Base-by-base conservation (phyloP, 2,329 filamentous ascomycete species). In the Pyrenophora tritici-repentis region DNA sequence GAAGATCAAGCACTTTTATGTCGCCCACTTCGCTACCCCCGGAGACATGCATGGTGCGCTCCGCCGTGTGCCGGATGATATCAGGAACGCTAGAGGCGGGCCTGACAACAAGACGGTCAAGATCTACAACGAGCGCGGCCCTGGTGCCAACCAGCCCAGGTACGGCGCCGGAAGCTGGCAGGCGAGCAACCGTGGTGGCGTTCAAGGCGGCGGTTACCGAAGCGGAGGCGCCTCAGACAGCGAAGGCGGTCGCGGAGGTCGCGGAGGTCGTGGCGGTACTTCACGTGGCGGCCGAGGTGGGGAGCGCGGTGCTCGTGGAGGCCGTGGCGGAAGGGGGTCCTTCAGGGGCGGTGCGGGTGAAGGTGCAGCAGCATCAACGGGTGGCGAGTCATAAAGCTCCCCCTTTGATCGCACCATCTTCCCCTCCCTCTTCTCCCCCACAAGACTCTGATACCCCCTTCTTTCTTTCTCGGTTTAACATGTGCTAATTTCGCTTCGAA, bases 41-140 rank as follows among this genome's bases (percentile, higher is more conserved):
- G 88, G 95, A 61, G 90, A 96, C 42, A 90, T 93, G 67, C 89
- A 92, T 64, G 84, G 82, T 29, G 90, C 91, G 29, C 82, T 96
- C 67, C 83, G 86, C 35, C 86, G 86, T 58, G 81, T 95, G 51
- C 84, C 90, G 4, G 82, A 86, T 12, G 90, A 94, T 36, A 81
- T 87, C 64, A 93, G 92, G 80, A 89, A 86, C 58, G 83, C 84
- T 58, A 83, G 82, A 71, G 84, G 87, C 87, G 65, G 91, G 58
- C 86, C 89, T 56, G 88, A 87, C 57, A 89, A 88, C 75, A 90
- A 91, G 12, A 83, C 90, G 49, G 86, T 96, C 54, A 91, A 91
- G 78, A 84, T 91, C 67, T 96, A 91, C 77, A 85, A 89, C 67
- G 86, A 88, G 84, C 63, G 63, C 20, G 50, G 50, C 12, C 61